Base-by-base conservation (phyloP, 352 stramenopile genomes). In the Globisporangium barbulae region DNA sequence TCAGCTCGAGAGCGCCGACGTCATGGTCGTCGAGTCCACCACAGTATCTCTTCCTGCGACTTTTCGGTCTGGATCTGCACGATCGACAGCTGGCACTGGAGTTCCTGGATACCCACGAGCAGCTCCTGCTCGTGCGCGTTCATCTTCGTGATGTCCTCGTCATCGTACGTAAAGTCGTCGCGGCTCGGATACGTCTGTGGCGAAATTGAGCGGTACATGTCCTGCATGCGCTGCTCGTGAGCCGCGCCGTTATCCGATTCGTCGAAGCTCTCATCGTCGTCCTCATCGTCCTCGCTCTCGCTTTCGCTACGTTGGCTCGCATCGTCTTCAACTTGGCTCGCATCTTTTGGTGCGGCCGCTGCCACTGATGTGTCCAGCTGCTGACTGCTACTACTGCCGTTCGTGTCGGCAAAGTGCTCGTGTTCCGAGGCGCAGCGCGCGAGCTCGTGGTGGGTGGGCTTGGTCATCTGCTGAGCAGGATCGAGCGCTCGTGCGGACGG, bases 31-130 rank as follows among this genome's bases (percentile, higher is more conserved):
- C 22, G 83, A 65, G 64, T 90, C 80, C n/a, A 45, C 67, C 50
- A 88, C 74, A 91, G 35, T 31, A 91, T 89, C 70, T 90, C 82
- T 56, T 94, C 79, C 49, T 89, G 76, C 5, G 79, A 67, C 61
- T 91, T 91, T 64, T 90, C 80, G 30, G 84, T 90, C 63, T 90
- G 82, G 55, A 93, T 91, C 67, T 93, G 81, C 56, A 94, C 85
- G 83, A 90, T 93, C 15, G 79, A 89, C 12, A 97, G 76, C 58
- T 97, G 88, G 3, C 88, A 73, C 62, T 97, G 90, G 21, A 97
- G 75, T 65, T 97, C 90, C 47, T 97, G 90, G 68, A 97, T 97
- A 64, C 90, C 96, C 28, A 92, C 83, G 37, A 97, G 70, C 65
- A 97, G 80, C 64, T 96, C 87, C 61, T 97, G 89, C 59, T 97